Conservation (phyloP, 2,329 filamentous ascomycete genomes). For the Hypoxylon sp. region DNA sequence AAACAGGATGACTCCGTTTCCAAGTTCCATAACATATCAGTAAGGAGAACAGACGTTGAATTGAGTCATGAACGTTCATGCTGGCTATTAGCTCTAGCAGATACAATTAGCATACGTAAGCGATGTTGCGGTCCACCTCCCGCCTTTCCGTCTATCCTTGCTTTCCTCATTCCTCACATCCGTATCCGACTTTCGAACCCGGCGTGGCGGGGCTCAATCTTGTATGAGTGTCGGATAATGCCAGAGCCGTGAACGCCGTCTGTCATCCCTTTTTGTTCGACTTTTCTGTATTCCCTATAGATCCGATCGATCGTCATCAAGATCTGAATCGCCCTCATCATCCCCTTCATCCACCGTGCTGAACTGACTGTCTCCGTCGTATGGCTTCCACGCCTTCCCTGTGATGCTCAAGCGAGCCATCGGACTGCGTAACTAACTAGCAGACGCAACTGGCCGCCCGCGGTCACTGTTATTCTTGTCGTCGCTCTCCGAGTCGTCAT, state of each 20-base stretch:
- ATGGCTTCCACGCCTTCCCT: background rate
- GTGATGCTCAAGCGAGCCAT: conserved; percentile 27
- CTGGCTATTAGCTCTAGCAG: conserved; percentile 36
- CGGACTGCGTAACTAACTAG: conserved; percentile 46
- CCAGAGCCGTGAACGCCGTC: conserved; percentile 18
- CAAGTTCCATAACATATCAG: background rate
- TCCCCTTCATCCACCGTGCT: conserved; percentile 31
- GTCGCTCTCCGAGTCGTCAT: conserved; percentile 64
- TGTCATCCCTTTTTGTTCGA: conserved; percentile 11
- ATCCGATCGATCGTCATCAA: conserved; percentile 6
- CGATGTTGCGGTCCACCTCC: conserved; percentile 19
- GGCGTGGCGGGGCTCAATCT: conserved; percentile 29
- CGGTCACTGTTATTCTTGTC: conserved; percentile 45
- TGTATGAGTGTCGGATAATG: conserved; percentile 21
- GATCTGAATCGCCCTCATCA: conserved; percentile 13
- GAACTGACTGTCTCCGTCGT: conserved; percentile 32
- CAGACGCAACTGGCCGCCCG: conserved; percentile 45
- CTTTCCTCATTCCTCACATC: conserved; percentile 5
- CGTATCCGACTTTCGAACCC: conserved; percentile 9
- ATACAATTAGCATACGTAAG: conserved; percentile 23
- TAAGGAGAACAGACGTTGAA: background rate
- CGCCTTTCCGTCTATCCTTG: conserved; percentile 7
- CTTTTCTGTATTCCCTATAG: conserved; percentile 38
- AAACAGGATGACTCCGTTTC: background rate
- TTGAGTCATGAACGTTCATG: conserved; percentile 34